Percentiles rank a stretch among this genome's conserved stretches.
Evolutionary conservation across 2,329 filamentous ascomycete genomes (phyloP).

Genomic region (Clarireedia sp.): DNA sequence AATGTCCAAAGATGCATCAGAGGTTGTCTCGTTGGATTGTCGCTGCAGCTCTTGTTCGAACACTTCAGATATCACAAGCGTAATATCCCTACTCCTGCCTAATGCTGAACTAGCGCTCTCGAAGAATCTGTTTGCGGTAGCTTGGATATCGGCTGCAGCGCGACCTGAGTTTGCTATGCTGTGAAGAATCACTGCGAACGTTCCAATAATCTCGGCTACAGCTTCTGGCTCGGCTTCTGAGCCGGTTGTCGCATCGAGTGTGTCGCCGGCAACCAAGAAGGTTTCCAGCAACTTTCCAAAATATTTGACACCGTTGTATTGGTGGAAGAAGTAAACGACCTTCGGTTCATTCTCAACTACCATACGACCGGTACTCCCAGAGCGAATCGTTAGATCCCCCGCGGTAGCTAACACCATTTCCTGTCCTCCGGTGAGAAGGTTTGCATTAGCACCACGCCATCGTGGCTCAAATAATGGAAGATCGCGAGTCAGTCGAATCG

Average conservation of each 20-base stretch:
- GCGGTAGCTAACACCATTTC: conserved; percentile 23
- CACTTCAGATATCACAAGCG: conserved; percentile 74
- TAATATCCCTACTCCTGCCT: conserved; percentile 59
- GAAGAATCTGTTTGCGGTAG: conserved; percentile 35
- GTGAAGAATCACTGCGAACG: conserved; percentile 64
- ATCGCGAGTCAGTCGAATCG: conserved; percentile 58
- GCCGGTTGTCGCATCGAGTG: conserved; percentile 37
- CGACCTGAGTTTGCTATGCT: conserved; percentile 22
- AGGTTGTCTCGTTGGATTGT: conserved; percentile 33
- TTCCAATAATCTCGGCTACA: conserved; percentile 62
- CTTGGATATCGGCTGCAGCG: conserved; percentile 34
- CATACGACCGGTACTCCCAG: conserved; percentile 61
- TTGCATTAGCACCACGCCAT: conserved; percentile 1
- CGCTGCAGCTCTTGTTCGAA: conserved; percentile 60
- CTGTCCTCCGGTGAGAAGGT: conserved; percentile 1
- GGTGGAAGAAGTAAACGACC: conserved; percentile 65
- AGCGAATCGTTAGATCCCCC: conserved; percentile 52
- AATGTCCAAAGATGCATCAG: conserved; percentile 49
- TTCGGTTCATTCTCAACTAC: conserved; percentile 70
- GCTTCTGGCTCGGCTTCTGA: conserved; percentile 47
- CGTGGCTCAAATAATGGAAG: conserved; percentile 54
- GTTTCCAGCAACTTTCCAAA: conserved; percentile 69
- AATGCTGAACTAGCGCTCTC: conserved; percentile 50
- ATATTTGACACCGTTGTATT: conserved; percentile 72
- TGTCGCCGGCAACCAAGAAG: conserved; percentile 48